Evolutionary conservation across 352 stramenopile species (phyloP), one percentile per base, ranked within the genome.

Genomic region (Pythium graminicola): DNA sequence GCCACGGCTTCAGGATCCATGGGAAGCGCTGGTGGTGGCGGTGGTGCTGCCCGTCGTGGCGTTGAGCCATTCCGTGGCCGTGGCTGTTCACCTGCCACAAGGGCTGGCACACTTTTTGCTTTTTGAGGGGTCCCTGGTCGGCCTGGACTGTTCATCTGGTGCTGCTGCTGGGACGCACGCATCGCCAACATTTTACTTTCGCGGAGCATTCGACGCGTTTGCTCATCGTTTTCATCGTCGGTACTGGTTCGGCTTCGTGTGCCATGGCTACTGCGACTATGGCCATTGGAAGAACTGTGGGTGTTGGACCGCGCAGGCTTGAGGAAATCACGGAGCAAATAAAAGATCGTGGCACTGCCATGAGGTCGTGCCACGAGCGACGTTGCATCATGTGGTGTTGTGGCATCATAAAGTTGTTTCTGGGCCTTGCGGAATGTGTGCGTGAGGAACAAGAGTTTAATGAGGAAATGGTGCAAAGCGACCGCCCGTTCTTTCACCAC

Each of bases 351-450:
- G 28, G 76, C 62, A 41, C 78, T 89, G 32, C 73, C 75, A 14
- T 85, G 78, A 14, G 64, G 65, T 19, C 64, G 28, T 47, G 32
- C 69, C 42, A 76, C 62, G 51, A 72, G 60, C 50, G 74, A 58
- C 64, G 69, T 23, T 10, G 59, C 58, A 13, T 29, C 16, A 13
- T 43, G 54, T 50, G 35, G 68, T 66, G 52, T 7, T 26, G 31
- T 36, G 28, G 31, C 26, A 23, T 86, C 71, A 23, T 81, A 76
- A 8, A 80, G 69, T 29, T 69, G 45, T 47, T 87, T 86, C 48
- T 89, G 79, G 17, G 70, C 73, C 60, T 89, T 89, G 22, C 76
- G 67, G 57, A 85, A 89, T 63, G 67, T 79, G 64, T 89, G 74
- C 36, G 76, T 87, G 50, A 85, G 69, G 28, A 83, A 65, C 13